A percentile compares a stretch with the other conserved stretches of the same genome.
Evolutionary conservation across 306 rosid genomes (phyloP).

Genomic region (Acacia confusa): DNA sequence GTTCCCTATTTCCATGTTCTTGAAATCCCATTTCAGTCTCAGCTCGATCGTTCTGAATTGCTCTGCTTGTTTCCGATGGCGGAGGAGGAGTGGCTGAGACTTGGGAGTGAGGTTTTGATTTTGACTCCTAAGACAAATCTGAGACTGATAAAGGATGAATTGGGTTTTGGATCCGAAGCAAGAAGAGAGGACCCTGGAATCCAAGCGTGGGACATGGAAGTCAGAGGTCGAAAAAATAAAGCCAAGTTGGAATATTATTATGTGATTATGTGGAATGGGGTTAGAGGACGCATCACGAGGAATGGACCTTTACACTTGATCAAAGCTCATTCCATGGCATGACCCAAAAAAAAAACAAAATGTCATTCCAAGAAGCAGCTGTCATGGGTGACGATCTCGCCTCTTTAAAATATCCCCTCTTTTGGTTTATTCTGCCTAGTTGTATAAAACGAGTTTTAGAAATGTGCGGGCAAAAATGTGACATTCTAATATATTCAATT

Average conservation of each 20-base stretch:
- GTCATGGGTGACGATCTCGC: background rate
- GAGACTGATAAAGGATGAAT: slow-evolving; percentile 19
- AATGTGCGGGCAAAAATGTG: too few relatives aligned
- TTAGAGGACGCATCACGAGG: background rate
- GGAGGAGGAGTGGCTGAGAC: slow-evolving; percentile 14
- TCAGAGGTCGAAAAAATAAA: slow-evolving; percentile 25
- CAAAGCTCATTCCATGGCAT: background rate
- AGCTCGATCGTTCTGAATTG: background rate
- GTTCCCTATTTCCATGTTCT: slow-evolving; percentile 53
- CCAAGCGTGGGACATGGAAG: background rate
- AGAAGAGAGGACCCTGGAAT: background rate
- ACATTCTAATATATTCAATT: too few relatives aligned
- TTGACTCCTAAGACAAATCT: slow-evolving; percentile 18
- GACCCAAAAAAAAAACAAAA: background rate
- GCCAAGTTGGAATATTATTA: background rate
- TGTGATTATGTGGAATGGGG: background rate
- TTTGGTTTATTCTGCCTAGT: background rate
- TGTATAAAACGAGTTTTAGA: too few relatives aligned
- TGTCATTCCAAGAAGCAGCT: background rate
- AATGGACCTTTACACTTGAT: slow-evolving; percentile 11
- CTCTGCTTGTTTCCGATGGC: background rate
- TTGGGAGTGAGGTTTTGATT: background rate
- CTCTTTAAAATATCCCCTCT: background rate
- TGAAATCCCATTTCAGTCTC: slow-evolving; percentile 57
- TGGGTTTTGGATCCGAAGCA: slow-evolving; percentile 43